Evolutionary conservation across 257 asterid genomes (phyloP).

Genomic region (Scutellaria barbata): DNA sequence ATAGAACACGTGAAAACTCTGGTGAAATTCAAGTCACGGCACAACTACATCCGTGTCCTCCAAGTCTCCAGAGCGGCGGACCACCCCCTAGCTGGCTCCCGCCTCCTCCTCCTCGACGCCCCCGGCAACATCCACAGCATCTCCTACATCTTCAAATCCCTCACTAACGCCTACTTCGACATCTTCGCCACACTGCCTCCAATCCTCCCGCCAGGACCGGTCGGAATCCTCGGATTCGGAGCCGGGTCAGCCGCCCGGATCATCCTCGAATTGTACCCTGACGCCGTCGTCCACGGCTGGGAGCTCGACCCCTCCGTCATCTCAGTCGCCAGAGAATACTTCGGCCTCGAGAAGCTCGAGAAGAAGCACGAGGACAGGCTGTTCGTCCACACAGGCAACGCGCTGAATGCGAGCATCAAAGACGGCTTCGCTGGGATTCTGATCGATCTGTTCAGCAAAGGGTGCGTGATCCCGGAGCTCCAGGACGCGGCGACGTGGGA

Average conservation of each 20-base stretch:
- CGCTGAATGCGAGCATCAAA: slow-evolving; percentile 48
- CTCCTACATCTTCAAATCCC: slow-evolving; percentile 61
- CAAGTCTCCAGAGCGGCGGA: slow-evolving; percentile 83
- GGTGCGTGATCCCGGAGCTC: slow-evolving; percentile 76
- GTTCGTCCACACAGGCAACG: slow-evolving; percentile 64
- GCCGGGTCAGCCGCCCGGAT: slow-evolving; percentile 80
- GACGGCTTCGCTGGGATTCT: slow-evolving; percentile 75
- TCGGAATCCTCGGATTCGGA: slow-evolving; percentile 87
- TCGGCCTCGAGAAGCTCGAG: slow-evolving; percentile 71
- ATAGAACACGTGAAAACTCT: slow-evolving; percentile 72
- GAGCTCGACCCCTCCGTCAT: slow-evolving; percentile 84
- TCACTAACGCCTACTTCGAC: slow-evolving; percentile 78
- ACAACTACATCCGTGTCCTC: slow-evolving; percentile 82
- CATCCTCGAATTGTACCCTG: slow-evolving; percentile 65
- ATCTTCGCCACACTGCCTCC: slow-evolving; percentile 88
- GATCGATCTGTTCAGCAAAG: slow-evolving; percentile 71
- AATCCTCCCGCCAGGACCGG: slow-evolving; percentile 79
- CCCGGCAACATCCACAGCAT: slow-evolving; percentile 99
- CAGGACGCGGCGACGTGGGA: slow-evolving; percentile 74
- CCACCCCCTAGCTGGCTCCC: slow-evolving; percentile 85
- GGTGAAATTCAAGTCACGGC: slow-evolving; percentile 77
- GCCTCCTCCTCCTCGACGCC: slow-evolving; percentile 81
- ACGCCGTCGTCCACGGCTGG: slow-evolving; percentile 67
- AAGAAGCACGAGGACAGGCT: slow-evolving; percentile 56
- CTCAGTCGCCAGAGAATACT: slow-evolving; percentile 74